These are phyloP conservation scores for Saturnispora serradocipensis DNA, from an alignment of 805 yeast genomes.

Conservation along the genomic window DNA sequence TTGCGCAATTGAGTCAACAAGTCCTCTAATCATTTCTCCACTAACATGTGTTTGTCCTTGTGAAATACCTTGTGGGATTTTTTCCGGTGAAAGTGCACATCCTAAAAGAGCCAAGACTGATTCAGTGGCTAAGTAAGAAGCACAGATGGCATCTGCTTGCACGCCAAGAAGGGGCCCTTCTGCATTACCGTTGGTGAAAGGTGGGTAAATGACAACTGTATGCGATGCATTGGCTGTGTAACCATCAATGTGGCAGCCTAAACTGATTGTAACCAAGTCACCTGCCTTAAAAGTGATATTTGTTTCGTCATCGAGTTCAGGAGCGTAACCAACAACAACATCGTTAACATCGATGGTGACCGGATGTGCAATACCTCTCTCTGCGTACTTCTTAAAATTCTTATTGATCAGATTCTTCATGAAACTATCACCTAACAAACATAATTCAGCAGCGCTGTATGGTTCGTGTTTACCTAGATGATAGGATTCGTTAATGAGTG, in stretches of 20 bases:
- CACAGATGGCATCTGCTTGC: conserved; percentile 84
- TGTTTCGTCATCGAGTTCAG: conserved; percentile 69
- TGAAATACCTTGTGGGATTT: conserved; percentile 45
- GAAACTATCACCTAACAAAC: conserved; percentile 75
- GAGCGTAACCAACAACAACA: conserved; percentile 70
- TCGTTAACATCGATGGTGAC: conserved; percentile 80
- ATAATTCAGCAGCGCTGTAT: conserved; percentile 58
- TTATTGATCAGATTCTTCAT: conserved; percentile 48
- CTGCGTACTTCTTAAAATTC: conserved; percentile 60
- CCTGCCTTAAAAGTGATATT: conserved; percentile 53
- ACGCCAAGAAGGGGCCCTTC: conserved; percentile 75
- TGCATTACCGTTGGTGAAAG: conserved; percentile 42
- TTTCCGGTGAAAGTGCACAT: conserved; percentile 65
- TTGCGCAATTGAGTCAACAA: conserved; percentile 83
- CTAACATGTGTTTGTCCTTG: conserved; percentile 36
- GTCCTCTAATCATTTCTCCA: conserved; percentile 59
- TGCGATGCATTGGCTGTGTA: conserved; percentile 84
- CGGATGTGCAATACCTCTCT: conserved; percentile 92
- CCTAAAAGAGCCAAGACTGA: conserved; percentile 73
- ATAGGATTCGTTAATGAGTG: conserved; percentile 64
- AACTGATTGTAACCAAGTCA: conserved; percentile 73
- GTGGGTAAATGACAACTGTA: conserved; percentile 76
- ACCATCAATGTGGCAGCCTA: conserved; percentile 94
- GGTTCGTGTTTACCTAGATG: conserved; percentile 45
- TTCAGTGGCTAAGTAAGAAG: conserved; percentile 83